These are phyloP conservation scores for Begonia masoniana DNA, from an alignment of 306 rosid genomes.

Conservation along the genomic window DNA sequence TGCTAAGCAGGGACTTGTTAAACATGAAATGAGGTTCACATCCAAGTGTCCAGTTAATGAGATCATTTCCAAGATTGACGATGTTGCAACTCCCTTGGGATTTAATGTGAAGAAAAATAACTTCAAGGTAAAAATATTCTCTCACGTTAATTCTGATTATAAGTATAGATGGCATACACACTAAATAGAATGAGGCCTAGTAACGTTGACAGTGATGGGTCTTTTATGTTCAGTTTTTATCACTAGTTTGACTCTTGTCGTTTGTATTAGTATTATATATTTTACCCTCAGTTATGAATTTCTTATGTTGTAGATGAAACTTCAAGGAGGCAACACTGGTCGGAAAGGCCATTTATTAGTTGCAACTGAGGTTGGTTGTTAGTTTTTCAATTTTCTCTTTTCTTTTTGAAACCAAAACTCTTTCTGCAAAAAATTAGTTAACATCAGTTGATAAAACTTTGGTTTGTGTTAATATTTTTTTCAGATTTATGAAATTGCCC, in stretches of 20 bases:
- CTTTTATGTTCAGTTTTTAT: no score
- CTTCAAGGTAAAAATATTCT: conserved; percentile 42
- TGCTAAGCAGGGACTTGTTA: conserved; percentile 52
- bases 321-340: conserved; percentile 82
- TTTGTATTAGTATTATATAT: no score
- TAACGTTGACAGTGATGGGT: no score
- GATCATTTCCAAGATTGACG: conserved; percentile 70
- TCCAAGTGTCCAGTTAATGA: conserved; percentile 81
- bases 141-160: conserved; percentile 4
- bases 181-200: not conserved
- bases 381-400: not conserved
- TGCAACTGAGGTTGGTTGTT: conserved; percentile 58
- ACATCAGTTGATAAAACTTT: conserved; percentile 7
- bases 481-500: conserved; percentile 91
- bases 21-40: conserved; percentile 80
- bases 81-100: conserved; percentile 76
- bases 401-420: not conserved
- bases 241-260: no score
- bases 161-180: conserved; percentile 1
- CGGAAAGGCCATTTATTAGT: conserved; percentile 90
- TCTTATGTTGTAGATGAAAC: conserved; percentile 50
- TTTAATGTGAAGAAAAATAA: conserved; percentile 84
- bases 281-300: not conserved
- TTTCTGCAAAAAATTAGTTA: conserved; percentile 1
- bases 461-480: conserved; percentile 5